Evolutionary conservation across 163 green algal genomes (phyloP), one percentile per base, ranked within the genome.

Genomic region (Trebouxia gelatinosa): DNA sequence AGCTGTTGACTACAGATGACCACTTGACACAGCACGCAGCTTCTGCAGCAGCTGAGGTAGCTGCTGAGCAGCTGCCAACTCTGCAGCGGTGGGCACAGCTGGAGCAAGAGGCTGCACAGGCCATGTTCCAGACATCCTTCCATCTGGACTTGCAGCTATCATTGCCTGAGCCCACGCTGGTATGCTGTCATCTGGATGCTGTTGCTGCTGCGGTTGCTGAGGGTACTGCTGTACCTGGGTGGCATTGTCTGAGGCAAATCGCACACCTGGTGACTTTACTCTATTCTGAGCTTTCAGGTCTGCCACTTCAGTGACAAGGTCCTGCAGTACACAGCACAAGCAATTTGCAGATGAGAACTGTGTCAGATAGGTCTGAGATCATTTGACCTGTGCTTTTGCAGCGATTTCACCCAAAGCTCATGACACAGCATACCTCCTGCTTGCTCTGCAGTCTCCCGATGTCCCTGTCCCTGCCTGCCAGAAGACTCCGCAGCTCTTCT

Each of bases 41-140:
- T 89, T 82, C 81, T 84, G 80, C 70, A 83, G 77, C 61, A 90
- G 75, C 39, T 79, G 51, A 5, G n/a, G n/a, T 32, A 78, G 31
- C 39, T 72, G 51, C 23, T 23, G 34, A 37, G 64, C 35, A 34
- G 35, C 23, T 54, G 64, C 64, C 38, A 9, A 21, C 38, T 72
- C 64, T 2, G 21, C 64, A 35, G 64, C 21, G 4, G n/a, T n/a
- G n/a, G n/a, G n/a, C n/a, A n/a, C n/a, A n/a, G n/a, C n/a, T n/a
- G n/a, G n/a, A n/a, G n/a, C n/a, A n/a, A n/a, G n/a, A n/a, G n/a
- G n/a, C n/a, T n/a, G n/a, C n/a, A n/a, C n/a, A n/a, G n/a, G n/a
- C n/a, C n/a, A n/a, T n/a, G n/a, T n/a, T n/a, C n/a, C n/a, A n/a
- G n/a, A n/a, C n/a, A n/a, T n/a, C n/a, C n/a, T n/a, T n/a, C n/a